These are phyloP conservation scores for Aphanocladium album DNA, from an alignment of 2,329 filamentous ascomycete genomes.

Conservation along the genomic window DNA sequence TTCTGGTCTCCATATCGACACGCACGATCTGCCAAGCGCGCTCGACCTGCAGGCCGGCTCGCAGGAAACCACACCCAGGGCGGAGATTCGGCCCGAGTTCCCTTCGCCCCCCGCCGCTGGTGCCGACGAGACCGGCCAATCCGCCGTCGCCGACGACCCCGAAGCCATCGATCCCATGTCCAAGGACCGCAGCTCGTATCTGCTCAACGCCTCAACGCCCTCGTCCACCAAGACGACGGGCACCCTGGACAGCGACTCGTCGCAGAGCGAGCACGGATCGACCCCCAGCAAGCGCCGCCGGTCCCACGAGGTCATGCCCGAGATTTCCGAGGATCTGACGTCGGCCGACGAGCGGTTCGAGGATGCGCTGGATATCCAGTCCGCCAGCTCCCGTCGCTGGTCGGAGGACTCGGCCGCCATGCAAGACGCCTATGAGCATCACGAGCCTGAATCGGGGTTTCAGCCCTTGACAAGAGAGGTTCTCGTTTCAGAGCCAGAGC, in stretches of 20 bases:
- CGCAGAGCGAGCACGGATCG: slow-evolving; percentile 21
- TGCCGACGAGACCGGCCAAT: too few species aligned
- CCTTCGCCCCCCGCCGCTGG: too few species aligned
- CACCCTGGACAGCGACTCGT: slow-evolving; percentile 20
- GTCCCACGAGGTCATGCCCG: slow-evolving; percentile 15
- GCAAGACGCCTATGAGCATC: slow-evolving; percentile 8
- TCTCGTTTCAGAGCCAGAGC: background rate
- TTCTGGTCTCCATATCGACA: slow-evolving; percentile 37
- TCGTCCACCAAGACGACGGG: slow-evolving; percentile 26
- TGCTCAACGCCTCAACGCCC: slow-evolving; percentile 36
- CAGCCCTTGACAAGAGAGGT: background rate
- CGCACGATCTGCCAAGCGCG: slow-evolving; percentile 25
- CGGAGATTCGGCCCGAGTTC: slow-evolving; percentile 35
- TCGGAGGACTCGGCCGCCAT: slow-evolving; percentile 17
- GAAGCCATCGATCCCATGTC: slow-evolving; percentile 36
- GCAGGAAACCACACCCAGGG: slow-evolving; percentile 64
- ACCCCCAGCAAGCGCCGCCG: slow-evolving; percentile 21
- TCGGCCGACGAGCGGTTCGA: slow-evolving; percentile 34
- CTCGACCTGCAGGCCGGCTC: slow-evolving; percentile 52
- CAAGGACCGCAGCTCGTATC: slow-evolving; percentile 39
- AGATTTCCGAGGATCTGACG: slow-evolving; percentile 26
- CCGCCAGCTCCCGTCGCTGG: slow-evolving; percentile 3
- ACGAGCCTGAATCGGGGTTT: slow-evolving; percentile 7
- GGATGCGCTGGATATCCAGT: slow-evolving; percentile 26
- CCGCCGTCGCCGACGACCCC: slow-evolving; percentile 29